Percentiles rank a stretch among this genome's conserved stretches.
Conservation (phyloP, 352 stramenopile species). For the Phytophthora sp. region DNA sequence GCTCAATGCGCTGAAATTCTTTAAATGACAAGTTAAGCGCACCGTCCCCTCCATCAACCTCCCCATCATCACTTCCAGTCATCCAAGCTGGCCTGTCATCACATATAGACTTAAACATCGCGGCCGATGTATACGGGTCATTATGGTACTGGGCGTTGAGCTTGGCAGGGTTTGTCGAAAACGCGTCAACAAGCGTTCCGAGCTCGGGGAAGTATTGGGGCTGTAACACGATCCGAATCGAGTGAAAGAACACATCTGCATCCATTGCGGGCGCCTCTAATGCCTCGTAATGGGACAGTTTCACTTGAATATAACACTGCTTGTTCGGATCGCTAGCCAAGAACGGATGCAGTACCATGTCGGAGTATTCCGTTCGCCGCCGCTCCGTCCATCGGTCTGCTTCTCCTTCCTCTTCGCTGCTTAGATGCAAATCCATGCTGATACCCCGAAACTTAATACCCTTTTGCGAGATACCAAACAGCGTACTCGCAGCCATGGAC, state of each 20-base stretch:
- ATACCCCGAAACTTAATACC: constrained; percentile 84
- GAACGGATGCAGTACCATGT: constrained; percentile 69
- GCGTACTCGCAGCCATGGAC: constrained; percentile 79
- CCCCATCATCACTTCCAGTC: constrained; percentile 42
- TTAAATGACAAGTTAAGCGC: constrained; percentile 71
- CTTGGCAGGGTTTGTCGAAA: constrained; percentile 38
- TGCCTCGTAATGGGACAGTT: constrained; percentile 80
- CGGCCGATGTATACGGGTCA: constrained; percentile 39
- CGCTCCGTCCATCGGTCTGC: constrained; percentile 37
- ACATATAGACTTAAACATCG: constrained; percentile 83
- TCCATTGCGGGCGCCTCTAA: constrained; percentile 76
- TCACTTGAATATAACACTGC: constrained; percentile 86
- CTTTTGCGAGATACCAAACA: constrained; percentile 89
- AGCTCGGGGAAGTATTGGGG: constrained; percentile 83
- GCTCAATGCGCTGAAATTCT: constrained; percentile 88
- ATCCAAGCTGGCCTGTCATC: constrained; percentile 69
- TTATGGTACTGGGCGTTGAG: constrained; percentile 18
- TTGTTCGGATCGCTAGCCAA: constrained; percentile 65
- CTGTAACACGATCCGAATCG: constrained; percentile 77
- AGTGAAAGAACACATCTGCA: constrained; percentile 86
- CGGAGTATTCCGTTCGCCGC: constrained; percentile 31
- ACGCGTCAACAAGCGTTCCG: constrained; percentile 72
- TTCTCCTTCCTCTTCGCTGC: constrained; percentile 55
- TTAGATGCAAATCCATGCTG: constrained; percentile 81
- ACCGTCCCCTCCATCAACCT: constrained; percentile 18